Percentiles rank a stretch among this genome's conserved stretches.
phyloP scores from a whole-genome alignment of 1,284 basidiomycete genomes.

The Ceraceosorus guamensis region DNA sequence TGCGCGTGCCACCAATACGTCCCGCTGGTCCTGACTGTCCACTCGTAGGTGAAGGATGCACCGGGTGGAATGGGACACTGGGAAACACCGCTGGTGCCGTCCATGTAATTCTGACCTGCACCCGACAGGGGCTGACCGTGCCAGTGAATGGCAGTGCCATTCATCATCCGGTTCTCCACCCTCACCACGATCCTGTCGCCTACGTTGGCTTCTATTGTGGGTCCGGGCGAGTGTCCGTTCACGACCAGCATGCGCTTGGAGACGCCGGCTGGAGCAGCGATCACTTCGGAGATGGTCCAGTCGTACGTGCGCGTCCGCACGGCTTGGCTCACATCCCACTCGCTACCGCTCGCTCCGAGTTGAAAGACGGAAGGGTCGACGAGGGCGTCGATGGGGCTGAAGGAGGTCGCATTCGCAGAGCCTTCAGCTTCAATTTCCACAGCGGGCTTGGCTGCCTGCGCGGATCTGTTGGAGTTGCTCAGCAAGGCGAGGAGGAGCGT shows the following conservation, averaged over 20 bases:
- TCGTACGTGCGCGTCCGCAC: conserved; percentile 26
- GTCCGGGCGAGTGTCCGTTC: conserved; percentile 12
- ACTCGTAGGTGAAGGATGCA: conserved; percentile 21
- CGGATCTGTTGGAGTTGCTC: too few relatives aligned
- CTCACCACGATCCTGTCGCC: conserved; percentile 15
- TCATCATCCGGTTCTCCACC: conserved; percentile 15
- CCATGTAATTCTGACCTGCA: conserved; percentile 2
- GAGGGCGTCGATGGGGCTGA: conserved; percentile 15
- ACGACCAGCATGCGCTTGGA: conserved; percentile 11
- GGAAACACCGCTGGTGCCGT: conserved; percentile 26
- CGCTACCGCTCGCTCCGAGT: conserved; percentile 9
- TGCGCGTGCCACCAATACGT: conserved; percentile 50
- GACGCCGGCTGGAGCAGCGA: conserved; percentile 16
- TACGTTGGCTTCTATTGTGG: conserved; percentile 14
- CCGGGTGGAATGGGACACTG: conserved; percentile 43
- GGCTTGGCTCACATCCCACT: conserved; percentile 23
- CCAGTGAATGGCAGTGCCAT: conserved; percentile 26
- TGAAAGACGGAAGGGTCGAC: neutral
- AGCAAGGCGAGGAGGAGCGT: too few relatives aligned
- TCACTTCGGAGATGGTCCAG: conserved; percentile 25
- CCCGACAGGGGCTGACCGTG: conserved; percentile 20
- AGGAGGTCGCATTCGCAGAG: too few relatives aligned
- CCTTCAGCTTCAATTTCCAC: too few relatives aligned
- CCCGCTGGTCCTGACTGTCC: conserved; percentile 35
- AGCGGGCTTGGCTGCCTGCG: too few relatives aligned